A percentile compares a stretch with the other conserved stretches of the same genome.
Conservation (phyloP, 129 eudicot species). For the Flaveria bidentis region DNA sequence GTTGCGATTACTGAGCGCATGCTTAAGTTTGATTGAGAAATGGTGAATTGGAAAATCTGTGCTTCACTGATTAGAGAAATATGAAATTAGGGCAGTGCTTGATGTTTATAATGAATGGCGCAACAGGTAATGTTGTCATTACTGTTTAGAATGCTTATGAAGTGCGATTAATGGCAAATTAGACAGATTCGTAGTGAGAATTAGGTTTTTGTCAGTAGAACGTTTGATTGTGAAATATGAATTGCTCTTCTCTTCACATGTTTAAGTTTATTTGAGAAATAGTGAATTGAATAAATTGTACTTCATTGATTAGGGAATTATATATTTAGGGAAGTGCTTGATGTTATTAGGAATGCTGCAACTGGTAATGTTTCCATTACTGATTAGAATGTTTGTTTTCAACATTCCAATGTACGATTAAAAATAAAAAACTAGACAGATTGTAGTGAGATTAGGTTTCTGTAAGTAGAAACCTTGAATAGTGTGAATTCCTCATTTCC, state of each 20-base stretch:
- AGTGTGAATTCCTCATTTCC: not conserved
- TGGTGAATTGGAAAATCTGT: not conserved
- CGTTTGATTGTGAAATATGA: too few relatives aligned
- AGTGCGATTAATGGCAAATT: too few relatives aligned
- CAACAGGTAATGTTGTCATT: too few relatives aligned
- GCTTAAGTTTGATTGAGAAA: not conserved
- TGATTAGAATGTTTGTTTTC: not conserved
- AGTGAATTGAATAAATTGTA: not conserved
- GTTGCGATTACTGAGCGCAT: too few relatives aligned
- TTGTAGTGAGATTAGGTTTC: not conserved
- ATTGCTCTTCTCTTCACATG: too few relatives aligned
- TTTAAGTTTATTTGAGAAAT: not conserved
- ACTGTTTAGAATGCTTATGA: too few relatives aligned
- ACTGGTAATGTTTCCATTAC: not conserved
- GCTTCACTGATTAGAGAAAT: slow-evolving; percentile 4
- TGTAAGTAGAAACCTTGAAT: not conserved
- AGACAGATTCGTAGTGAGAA: too few relatives aligned
- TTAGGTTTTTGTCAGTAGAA: too few relatives aligned
- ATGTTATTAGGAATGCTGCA: not conserved
- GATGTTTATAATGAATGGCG: not conserved
- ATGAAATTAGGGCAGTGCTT: not conserved
- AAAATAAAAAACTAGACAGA: not conserved
- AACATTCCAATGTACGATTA: not conserved
- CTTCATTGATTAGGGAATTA: slow-evolving; percentile 9
- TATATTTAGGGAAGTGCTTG: not conserved